These are phyloP conservation scores for Cutaneotrichosporon arboriforme DNA, from an alignment of 1,284 basidiomycete species.

Conservation along the genomic window DNA sequence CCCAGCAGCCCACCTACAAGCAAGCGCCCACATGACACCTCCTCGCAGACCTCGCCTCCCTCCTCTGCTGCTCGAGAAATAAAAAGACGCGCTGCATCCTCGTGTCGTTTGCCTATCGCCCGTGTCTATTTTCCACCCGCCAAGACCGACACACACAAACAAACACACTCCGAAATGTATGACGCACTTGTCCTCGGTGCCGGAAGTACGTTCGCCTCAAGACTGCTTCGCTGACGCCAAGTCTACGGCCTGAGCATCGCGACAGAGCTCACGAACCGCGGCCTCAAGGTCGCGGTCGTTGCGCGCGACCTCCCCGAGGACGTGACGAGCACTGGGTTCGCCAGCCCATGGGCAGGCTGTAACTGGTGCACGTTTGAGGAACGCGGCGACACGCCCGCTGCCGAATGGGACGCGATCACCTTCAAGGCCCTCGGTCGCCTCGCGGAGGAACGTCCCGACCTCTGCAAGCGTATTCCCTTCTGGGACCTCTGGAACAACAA, in stretches of 20 bases:
- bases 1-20: too few species aligned
- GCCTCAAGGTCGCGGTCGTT: constrained; percentile 57
- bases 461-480: constrained; percentile 51
- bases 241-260: constrained; percentile 52
- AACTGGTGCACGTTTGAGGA: constrained; percentile 61
- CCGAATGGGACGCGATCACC: constrained; percentile 40
- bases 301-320: constrained; percentile 65
- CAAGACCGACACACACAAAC: not conserved
- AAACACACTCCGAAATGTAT: constrained; percentile 6
- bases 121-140: not conserved
- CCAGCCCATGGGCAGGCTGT: constrained; percentile 68
- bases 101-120: not conserved
- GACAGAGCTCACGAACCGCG: constrained; percentile 46
- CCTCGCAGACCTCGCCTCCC: too few species aligned
- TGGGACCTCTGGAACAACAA: constrained; percentile 47
- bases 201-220: constrained; percentile 26
- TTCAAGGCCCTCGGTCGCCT: constrained; percentile 52
- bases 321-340: constrained; percentile 56
- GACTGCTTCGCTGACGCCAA: constrained; percentile 17
- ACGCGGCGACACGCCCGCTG: constrained; percentile 44
- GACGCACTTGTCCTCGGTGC: constrained; percentile 44
- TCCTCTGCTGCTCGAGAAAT: too few species aligned
- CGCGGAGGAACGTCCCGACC: constrained; percentile 49
- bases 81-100: too few species aligned
- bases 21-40: too few species aligned